A percentile compares a stretch with the other conserved stretches of the same genome.
Conservation (phyloP, 208 protist species). For the Kentomonas sorsogonicus region DNA sequence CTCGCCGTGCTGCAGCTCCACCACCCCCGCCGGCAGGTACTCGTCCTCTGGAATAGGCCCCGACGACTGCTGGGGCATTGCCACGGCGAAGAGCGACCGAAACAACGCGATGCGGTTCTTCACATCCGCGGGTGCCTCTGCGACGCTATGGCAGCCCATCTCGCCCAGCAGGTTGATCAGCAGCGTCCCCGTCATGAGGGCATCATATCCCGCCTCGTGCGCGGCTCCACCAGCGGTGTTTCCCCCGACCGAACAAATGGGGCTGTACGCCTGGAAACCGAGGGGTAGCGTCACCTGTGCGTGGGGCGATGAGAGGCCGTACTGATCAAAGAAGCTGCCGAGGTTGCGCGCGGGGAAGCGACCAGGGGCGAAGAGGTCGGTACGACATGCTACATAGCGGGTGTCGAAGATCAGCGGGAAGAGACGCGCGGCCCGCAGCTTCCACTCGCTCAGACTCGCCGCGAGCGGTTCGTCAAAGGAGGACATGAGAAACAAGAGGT, state of each 20-base stretch:
- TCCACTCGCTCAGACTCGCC: slow-evolving; percentile 32
- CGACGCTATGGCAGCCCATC: slow-evolving; percentile 17
- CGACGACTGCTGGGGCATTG: slow-evolving; percentile 14
- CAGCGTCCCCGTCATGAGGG: slow-evolving; percentile 60
- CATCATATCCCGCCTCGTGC: slow-evolving; percentile 76
- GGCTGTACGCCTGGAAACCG: slow-evolving; percentile 58
- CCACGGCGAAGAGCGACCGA: slow-evolving; percentile 48
- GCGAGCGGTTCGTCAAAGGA: slow-evolving; percentile 43
- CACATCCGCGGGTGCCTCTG: slow-evolving; percentile 18
- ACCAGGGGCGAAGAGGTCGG: slow-evolving; percentile 28
- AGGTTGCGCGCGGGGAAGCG: slow-evolving; percentile 39
- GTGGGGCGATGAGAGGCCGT: slow-evolving; percentile 29
- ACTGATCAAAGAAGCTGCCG: slow-evolving; percentile 48
- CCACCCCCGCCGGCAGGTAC: slow-evolving; percentile 34
- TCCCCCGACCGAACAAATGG: slow-evolving; percentile 23
- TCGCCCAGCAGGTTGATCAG: slow-evolving; percentile 63
- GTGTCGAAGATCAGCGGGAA: slow-evolving; percentile 77
- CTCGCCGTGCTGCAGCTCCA: slow-evolving; percentile 40
- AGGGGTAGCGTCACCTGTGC: slow-evolving; percentile 45
- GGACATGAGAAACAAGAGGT: slow-evolving; percentile 63
- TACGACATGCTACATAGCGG: slow-evolving; percentile 36
- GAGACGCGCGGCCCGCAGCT: slow-evolving; percentile 25
- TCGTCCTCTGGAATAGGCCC: no score
- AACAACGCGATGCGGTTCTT: slow-evolving; percentile 54
- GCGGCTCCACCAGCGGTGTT: slow-evolving; percentile 7